Conservation (phyloP, 2,329 filamentous ascomycete species). For the Alternaria rosae region DNA sequence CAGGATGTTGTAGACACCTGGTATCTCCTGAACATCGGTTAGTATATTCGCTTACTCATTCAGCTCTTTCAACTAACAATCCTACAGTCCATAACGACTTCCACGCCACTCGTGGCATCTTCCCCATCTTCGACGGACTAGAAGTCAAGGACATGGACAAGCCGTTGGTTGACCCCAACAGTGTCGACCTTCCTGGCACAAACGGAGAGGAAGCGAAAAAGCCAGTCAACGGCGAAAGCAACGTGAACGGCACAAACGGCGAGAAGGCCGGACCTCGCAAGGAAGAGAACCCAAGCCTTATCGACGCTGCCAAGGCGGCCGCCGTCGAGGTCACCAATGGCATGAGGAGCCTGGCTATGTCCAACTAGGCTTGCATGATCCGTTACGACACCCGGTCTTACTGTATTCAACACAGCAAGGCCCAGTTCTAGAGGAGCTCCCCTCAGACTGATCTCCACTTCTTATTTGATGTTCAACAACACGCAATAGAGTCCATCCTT, state of each 20-base stretch:
- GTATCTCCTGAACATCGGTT: constrained; percentile 95
- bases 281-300: constrained; percentile 25
- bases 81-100: constrained; percentile 92
- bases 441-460: not conserved
- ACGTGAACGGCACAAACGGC: constrained; percentile 21
- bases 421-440: constrained; percentile 18
- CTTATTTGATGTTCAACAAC: constrained; percentile 11
- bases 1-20: constrained; percentile 86
- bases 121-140: constrained; percentile 83
- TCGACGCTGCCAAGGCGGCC: constrained; percentile 39
- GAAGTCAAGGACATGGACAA: constrained; percentile 70
- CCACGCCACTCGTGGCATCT: constrained; percentile 82
- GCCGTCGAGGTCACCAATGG: constrained; percentile 41
- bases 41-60: constrained; percentile 41
- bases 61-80: not conserved
- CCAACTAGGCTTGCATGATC: constrained; percentile 30
- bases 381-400: constrained; percentile 26
- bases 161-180: constrained; percentile 31
- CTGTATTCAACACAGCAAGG: constrained; percentile 47
- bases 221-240: constrained; percentile 13
- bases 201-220: constrained; percentile 15
- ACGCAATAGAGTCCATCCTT: constrained; percentile 12
- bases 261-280: constrained; percentile 22
- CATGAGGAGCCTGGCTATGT: constrained; percentile 34
- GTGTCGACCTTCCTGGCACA: constrained; percentile 14